Percentiles rank a stretch among this genome's conserved stretches.
phyloP scores from a whole-genome alignment of 371 early-diverging fungal species.

The Mortierella sp. region DNA sequence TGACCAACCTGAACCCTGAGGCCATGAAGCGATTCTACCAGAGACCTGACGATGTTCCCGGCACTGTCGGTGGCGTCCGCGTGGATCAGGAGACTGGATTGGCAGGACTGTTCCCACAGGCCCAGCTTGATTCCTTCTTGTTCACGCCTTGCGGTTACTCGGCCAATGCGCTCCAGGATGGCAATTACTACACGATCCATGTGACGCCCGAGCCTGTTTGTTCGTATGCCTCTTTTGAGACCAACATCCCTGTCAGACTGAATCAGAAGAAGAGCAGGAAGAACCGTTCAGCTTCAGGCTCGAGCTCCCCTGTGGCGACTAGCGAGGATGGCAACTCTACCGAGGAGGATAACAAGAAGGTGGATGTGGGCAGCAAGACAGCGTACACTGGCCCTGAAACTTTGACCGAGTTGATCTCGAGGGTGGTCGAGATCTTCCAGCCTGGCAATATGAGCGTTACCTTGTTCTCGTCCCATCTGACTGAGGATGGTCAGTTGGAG shows the following conservation, averaged over 20 bases:
- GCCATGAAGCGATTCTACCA: conserved; percentile 79
- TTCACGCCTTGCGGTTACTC: conserved; percentile 96
- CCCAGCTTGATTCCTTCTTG: conserved; percentile 83
- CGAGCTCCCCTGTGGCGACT: conserved; percentile 18
- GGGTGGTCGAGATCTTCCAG: conserved; percentile 83
- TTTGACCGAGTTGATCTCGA: conserved; percentile 74
- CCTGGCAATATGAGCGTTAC: conserved; percentile 88
- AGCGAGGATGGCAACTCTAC: conserved; percentile 39
- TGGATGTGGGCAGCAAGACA: conserved; percentile 47
- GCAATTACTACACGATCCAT: conserved; percentile 93
- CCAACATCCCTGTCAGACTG: conserved; percentile 78
- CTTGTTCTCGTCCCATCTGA: conserved; percentile 74
- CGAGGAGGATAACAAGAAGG: conserved; percentile 31
- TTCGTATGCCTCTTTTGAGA: conserved; percentile 98
- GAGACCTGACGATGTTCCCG: conserved; percentile 58
- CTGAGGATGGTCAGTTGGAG: conserved; percentile 54
- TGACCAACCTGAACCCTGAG: conserved; percentile 86
- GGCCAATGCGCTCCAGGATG: conserved; percentile 84
- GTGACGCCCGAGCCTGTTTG: conserved; percentile 98
- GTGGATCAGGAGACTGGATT: conserved; percentile 82
- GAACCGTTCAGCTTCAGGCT: conserved; percentile 26
- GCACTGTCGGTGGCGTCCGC: conserved; percentile 67
- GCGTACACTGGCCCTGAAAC: conserved; percentile 59
- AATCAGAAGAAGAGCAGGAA: conserved; percentile 21
- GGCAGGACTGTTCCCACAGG: conserved; percentile 77